Base-by-base conservation (phyloP, 2,329 filamentous ascomycete genomes). In the Graphiopsis chlorocephala region DNA sequence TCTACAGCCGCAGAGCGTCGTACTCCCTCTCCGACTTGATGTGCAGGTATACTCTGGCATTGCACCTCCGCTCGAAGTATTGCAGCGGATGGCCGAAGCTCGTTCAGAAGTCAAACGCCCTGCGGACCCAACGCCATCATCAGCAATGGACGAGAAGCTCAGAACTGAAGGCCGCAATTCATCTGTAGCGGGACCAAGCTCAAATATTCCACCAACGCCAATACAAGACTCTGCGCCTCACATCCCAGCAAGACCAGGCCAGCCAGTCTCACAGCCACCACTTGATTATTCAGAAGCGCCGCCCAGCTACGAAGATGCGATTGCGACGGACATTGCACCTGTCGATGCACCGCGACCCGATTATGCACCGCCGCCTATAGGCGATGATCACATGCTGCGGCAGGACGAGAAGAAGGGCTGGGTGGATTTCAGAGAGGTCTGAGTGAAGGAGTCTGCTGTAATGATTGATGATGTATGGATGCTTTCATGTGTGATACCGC, bases 241-340 rank as follows among this genome's bases (percentile, higher is more conserved):
- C 7, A 58, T 64, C 6, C 62, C 62, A 17, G 42, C 62, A 23
- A 59, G 62, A 45, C 62, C 62, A 17, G 62, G 62, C 5, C 62
- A 59, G 26, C 53, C 53, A 4, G 62, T 58, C 11, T 31, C 31
- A n/a, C 62, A 64, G n/a, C 10, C 52, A 10, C 50, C 56, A 31
- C 42, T 25, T 38, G 62, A 53, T 20, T 82, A 85, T 68, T 89
- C 92, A 33, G 92, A 95, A 64, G 91, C 92, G n/a, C 93, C 94
- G 20, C 93, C 93, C 8, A 97, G 92, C 72, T 98, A 98, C 74
- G 93, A 97, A 78, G 93, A 97, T 77, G 93, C 92, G 14, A 89
- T 97, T 78, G 93, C 92, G 7, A 89, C 91, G 68, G 86, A 88
- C 65, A 78, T 95, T 67, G 89, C 86, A 38, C 91, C 92, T 1